phyloP scores from a whole-genome alignment of 768 basidiomycete genomes.

The Lentinula edodes region DNA sequence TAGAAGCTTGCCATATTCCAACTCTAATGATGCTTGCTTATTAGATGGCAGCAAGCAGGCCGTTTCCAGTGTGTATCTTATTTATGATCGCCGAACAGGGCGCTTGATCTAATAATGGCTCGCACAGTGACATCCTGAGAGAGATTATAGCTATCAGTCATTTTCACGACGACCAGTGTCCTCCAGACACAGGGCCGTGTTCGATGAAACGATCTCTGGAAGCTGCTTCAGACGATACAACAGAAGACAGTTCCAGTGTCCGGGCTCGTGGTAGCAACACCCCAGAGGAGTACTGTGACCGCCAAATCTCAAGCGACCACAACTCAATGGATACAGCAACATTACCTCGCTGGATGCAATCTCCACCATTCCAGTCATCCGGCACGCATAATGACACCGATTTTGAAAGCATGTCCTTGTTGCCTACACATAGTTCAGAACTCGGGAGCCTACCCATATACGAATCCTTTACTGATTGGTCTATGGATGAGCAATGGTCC shows the following conservation, averaged over 20 bases:
- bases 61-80: constrained; percentile 35
- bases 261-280: neutral
- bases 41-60: constrained; percentile 42
- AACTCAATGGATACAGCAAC: neutral
- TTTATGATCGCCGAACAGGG: neutral
- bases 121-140: neutral
- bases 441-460: neutral
- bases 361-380: neutral
- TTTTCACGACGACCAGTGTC: neutral
- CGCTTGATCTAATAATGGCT: neutral
- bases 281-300: neutral
- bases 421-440: neutral
- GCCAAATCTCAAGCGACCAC: neutral
- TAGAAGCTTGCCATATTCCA: too few relatives aligned
- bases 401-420: neutral
- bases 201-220: neutral
- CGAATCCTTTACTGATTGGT: neutral
- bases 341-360: neutral
- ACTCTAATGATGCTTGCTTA: neutral
- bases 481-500: neutral
- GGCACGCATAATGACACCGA: too few relatives aligned
- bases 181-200: neutral
- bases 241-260: neutral
- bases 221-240: neutral
- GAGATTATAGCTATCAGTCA: constrained; percentile 3